Evolutionary conservation across 2,329 filamentous ascomycete species (phyloP), one percentile per base, ranked within the genome.

Genomic region (Aaosphaeria arxii): DNA sequence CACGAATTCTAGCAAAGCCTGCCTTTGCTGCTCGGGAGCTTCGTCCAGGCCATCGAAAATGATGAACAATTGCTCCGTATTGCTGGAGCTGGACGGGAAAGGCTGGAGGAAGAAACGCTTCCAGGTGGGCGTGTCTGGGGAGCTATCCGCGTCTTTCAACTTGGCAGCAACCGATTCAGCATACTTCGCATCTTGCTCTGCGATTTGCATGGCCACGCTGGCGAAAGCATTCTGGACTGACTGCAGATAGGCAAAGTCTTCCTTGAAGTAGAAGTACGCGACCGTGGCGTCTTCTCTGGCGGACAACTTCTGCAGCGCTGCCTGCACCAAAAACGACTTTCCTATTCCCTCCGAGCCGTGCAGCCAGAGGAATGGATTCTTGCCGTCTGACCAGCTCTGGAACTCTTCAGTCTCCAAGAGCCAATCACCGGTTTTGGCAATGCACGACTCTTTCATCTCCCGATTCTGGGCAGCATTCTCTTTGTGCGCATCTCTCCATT

Each of bases 21-120:
- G 30, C 6, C 47, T 44, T 33, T 61, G 49, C 17, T 51, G 11
- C 9, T 55, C 49, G 2, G 44, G 29, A 1, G 63, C 42, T 45
- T 71, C 69, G 41, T 71, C 69, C 1, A 70, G 32, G 1, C 69
- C 68, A 38, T 71, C 69, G 3, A 71, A 50, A 13, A 70, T 49
- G 4, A 71, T 13, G 11, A 58, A 59, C 4, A 68, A 51, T 3
- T 58, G 56, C 0, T 61, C 58, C 5, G 45, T 40, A 9, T 51
- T 46, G 1, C 42, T 39, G 9, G 13, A n/a, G 11, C 35, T 31
- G 39, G 44, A 36, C 2, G n/a, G 7, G 33, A 68, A 67, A 1
- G 53, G 56, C 0, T 53, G 51, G 2, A 45, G 57, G 1, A 68
- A 51, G 9, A 70, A 50, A 11, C 58, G 56, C 5, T 53, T 49